phyloP scores from a whole-genome alignment of 2,329 filamentous ascomycete species.

The Aspergillus phoenicis region DNA sequence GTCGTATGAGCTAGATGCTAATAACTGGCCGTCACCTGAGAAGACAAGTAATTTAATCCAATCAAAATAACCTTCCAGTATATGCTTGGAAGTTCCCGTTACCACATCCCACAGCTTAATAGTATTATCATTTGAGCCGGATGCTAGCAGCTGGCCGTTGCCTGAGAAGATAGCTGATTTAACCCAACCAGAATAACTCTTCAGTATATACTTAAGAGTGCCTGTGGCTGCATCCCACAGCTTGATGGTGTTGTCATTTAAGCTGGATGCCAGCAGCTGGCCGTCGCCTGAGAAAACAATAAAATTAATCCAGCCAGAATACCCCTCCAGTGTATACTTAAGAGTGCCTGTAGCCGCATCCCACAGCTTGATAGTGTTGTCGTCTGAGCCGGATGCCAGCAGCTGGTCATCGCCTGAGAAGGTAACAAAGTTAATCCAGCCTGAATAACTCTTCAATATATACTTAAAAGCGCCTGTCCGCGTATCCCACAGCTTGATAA shows the following conservation, averaged over 20 bases:
- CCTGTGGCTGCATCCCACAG: conserved; percentile 17
- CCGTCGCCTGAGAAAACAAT: too few relatives aligned
- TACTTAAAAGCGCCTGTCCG: too few relatives aligned
- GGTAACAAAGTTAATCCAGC: too few relatives aligned
- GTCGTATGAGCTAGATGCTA: conserved; percentile 8
- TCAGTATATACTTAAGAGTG: neutral
- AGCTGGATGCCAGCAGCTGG: too few relatives aligned
- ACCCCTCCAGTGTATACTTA: too few relatives aligned
- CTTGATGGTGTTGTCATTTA: neutral
- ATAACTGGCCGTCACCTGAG: conserved; percentile 21
- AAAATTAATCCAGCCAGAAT: too few relatives aligned
- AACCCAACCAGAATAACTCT: conserved; percentile 12
- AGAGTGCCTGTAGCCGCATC: too few relatives aligned
- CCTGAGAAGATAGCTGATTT: conserved; percentile 23
- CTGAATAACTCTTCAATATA: too few relatives aligned
- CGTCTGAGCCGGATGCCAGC: too few relatives aligned
- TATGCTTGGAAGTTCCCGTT: neutral
- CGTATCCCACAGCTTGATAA: neutral
- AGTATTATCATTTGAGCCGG: conserved; percentile 3
- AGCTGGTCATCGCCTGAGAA: too few relatives aligned
- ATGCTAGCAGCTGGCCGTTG: conserved; percentile 19
- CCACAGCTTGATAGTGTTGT: too few relatives aligned
- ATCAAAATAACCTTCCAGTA: conserved; percentile 1
- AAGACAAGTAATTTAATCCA: conserved; percentile 20
- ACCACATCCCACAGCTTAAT: neutral